Evolutionary conservation across 2,329 filamentous ascomycete species (phyloP), one percentile per base, ranked within the genome.

Genomic region (Fusarium robinianum): DNA sequence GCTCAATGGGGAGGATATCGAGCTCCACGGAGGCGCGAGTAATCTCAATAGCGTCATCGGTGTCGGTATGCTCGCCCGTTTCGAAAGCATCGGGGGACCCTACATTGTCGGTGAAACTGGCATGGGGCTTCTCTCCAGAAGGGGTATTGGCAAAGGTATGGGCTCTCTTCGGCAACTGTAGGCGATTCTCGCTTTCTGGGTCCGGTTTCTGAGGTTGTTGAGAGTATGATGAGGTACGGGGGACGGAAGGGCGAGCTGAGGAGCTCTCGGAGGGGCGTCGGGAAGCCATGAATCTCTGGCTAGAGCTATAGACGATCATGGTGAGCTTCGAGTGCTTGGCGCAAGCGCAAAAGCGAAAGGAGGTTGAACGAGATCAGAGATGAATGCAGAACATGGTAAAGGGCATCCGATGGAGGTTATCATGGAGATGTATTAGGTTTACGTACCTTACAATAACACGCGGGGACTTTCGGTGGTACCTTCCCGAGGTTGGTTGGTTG

Each of bases 1-100:
- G 81, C 76, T 99, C 94, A 61, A 96, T 94, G 10, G 94, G 94
- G 27, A 99, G 81, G 62, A 96, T 88, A 60, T 95, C 89, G 52
- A 94, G 85, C 44, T 88, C 85, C 51, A 88, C 80, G 4, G 87
- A 83, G 15, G 74, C 71, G 46, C 79, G 66, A 1, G 73, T 73
- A 3, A 67, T 59, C 49, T 81, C 78, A 5, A 69, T 47, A 17
- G 66, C 58, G 39, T 80, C 74, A 16, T 80, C 76, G 22, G 64
- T 64, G 21, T 72, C 67, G 12, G 68, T 67, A 19, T 68, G 57
- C 6, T 67, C 62, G 21, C 68, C 66, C 5, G 70, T 72, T 48
- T 80, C 78, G 57, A 81, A 81, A 6, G 75, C 69, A 58, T 78
- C 76, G 6, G 68, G 67, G 17, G 61, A 65, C 43, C 67, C 60